Percentiles rank a stretch among this genome's conserved stretches.
Conservation (phyloP, 2,329 filamentous ascomycete species). For the Botryotinia calthae region DNA sequence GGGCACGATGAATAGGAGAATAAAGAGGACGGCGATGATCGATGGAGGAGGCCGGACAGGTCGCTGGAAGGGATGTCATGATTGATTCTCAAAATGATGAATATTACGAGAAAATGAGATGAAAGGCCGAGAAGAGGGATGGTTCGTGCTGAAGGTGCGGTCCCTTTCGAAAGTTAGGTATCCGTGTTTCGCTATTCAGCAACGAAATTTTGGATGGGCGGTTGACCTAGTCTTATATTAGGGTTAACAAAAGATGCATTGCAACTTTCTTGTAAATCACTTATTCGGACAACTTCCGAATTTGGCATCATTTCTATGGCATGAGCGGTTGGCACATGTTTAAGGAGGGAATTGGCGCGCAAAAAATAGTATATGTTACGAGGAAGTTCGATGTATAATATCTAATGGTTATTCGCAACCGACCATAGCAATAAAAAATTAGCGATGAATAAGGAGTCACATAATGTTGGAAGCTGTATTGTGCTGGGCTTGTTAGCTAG, state of each 20-base stretch:
- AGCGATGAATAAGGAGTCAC: background rate
- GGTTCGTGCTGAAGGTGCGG: slow-evolving; percentile 3
- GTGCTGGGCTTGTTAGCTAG: background rate
- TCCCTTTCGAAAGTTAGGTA: background rate
- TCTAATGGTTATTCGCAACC: background rate
- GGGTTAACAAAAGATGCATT: background rate
- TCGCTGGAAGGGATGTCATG: background rate
- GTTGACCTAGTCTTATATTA: slow-evolving; percentile 1
- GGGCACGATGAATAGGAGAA: background rate
- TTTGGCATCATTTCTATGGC: slow-evolving; percentile 14
- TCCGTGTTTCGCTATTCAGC: background rate
- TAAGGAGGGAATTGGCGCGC: slow-evolving; percentile 1
- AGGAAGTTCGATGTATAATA: slow-evolving; percentile 18
- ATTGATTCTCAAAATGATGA: background rate
- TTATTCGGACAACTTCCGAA: slow-evolving; percentile 3
- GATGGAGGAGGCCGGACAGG: background rate
- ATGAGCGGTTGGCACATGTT: slow-evolving; percentile 14
- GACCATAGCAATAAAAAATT: background rate
- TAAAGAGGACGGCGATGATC: background rate
- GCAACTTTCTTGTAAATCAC: slow-evolving; percentile 12
- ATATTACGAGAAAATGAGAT: slow-evolving; percentile 1
- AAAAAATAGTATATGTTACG: slow-evolving; percentile 6
- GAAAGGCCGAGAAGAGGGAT: background rate
- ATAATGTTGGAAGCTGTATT: background rate
- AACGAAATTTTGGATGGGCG: background rate